Conservation (phyloP, 2,329 filamentous ascomycete genomes). For the Coniochaeta pulveracea region DNA sequence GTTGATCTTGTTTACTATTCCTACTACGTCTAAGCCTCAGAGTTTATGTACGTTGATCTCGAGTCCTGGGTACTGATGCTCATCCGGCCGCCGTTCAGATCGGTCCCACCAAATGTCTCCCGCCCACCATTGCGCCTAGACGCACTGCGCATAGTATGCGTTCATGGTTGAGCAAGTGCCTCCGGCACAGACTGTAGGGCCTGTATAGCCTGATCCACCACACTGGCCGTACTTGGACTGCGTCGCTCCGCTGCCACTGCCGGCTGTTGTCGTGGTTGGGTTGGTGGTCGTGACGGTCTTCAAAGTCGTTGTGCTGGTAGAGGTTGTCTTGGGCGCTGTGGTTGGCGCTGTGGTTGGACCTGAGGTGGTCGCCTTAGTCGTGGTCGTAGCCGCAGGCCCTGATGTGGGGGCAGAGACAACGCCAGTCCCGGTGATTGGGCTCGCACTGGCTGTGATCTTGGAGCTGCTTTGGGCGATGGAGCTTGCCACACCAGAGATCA, state of each 20-base stretch:
- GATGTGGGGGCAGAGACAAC: no score
- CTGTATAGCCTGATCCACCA: conserved; percentile 27
- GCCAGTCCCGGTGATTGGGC: conserved; percentile 4
- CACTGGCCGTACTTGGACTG: conserved; percentile 23
- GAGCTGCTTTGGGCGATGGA: conserved; percentile 11
- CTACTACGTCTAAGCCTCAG: no score
- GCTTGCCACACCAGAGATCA: conserved; percentile 11
- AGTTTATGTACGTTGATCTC: no score
- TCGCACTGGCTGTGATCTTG: conserved; percentile 8
- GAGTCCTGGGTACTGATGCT: no score
- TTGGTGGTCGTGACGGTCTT: conserved; percentile 3
- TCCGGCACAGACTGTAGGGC: conserved; percentile 21
- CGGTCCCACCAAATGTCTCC: no score
- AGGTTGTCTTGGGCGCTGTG: conserved; percentile 1
- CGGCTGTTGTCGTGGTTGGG: conserved; percentile 3
- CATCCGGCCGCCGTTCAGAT: no score
- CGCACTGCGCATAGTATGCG: conserved; percentile 31
- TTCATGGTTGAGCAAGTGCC: conserved; percentile 26
- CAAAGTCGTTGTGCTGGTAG: conserved; percentile 4
- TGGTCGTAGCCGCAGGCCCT: not conserved
- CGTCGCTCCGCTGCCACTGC: not conserved
- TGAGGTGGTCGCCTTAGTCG: not conserved
- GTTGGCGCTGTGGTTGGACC: not conserved
- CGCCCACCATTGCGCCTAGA: conserved; percentile 3
- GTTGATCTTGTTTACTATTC: no score